Evolutionary conservation across 2,329 filamentous ascomycete genomes (phyloP).

Genomic region (Ophiocordyceps camponoti-rufipedis): DNA sequence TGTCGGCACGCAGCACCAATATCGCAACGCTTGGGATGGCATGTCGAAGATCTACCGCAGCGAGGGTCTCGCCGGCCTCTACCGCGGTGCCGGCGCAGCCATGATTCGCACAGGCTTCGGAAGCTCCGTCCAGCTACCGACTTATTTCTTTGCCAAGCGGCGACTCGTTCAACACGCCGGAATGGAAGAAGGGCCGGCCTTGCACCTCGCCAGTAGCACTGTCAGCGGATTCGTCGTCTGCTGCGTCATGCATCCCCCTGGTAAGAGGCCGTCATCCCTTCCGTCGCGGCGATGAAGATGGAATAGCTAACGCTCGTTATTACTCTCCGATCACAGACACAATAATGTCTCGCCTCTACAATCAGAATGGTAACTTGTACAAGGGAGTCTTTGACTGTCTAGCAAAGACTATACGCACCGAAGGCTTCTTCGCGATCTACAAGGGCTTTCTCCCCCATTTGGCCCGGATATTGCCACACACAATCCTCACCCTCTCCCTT

Average conservation of each 20-base stretch:
- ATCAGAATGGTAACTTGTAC: conserved; percentile 97
- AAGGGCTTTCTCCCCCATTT: conserved; percentile 95
- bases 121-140: conserved; percentile 87
- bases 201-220: conserved; percentile 80
- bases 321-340: conserved; percentile 45
- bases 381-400: conserved; percentile 83
- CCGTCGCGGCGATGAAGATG: not conserved
- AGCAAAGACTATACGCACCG: conserved; percentile 75
- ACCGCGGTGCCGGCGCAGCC: conserved; percentile 77
- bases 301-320: not conserved
- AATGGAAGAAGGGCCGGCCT: conserved; percentile 75
- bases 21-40: conserved; percentile 72
- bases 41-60: conserved; percentile 56
- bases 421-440: conserved; percentile 85
- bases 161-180: conserved; percentile 63
- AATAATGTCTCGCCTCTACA: conserved; percentile 97
- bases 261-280: conserved; percentile 25
- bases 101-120: conserved; percentile 96
- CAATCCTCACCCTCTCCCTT: conserved; percentile 77
- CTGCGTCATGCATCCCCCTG: conserved; percentile 92
- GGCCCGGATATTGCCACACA: conserved; percentile 86
- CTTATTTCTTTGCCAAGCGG: conserved; percentile 95
- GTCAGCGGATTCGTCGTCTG: conserved; percentile 92
- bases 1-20: conserved; percentile 91
- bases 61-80: conserved; percentile 69